Percentiles rank a stretch among this genome's conserved stretches.
Evolutionary conservation across 345 rosid species (phyloP).

Genomic region (Firmiana major): DNA sequence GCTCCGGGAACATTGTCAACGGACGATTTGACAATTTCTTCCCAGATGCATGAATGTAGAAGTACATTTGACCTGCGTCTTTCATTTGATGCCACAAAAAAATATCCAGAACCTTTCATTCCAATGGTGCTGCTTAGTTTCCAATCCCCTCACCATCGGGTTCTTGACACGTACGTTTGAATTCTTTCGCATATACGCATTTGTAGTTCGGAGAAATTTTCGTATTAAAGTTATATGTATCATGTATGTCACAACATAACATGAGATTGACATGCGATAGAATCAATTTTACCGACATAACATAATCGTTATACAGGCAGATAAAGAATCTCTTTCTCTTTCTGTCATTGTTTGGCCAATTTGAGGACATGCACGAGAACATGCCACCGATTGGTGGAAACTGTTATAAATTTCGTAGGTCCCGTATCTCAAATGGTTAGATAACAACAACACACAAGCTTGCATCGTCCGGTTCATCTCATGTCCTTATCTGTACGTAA

Average conservation of each 20-base stretch:
- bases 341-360: not conserved
- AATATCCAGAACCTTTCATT: not conserved
- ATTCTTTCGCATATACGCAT: not conserved
- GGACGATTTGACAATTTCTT: not conserved
- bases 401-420: not conserved
- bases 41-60: constrained; percentile 4
- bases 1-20: not conserved
- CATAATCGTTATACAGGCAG: not conserved
- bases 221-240: not conserved
- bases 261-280: no score
- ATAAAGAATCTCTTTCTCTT: not conserved
- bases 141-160: not conserved
- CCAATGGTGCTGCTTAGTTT: not conserved
- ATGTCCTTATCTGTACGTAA: not conserved
- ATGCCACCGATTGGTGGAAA: not conserved
- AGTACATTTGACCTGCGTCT: not conserved
- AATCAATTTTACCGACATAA: not conserved
- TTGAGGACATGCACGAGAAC: not conserved
- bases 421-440: not conserved
- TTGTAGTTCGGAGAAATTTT: not conserved
- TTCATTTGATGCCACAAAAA: not conserved
- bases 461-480: not conserved
- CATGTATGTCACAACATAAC: not conserved
- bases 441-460: constrained; percentile 3
- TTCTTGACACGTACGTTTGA: not conserved